These are phyloP conservation scores for Diplodia seriata DNA, from an alignment of 2,329 filamentous ascomycete species.

Conservation along the genomic window DNA sequence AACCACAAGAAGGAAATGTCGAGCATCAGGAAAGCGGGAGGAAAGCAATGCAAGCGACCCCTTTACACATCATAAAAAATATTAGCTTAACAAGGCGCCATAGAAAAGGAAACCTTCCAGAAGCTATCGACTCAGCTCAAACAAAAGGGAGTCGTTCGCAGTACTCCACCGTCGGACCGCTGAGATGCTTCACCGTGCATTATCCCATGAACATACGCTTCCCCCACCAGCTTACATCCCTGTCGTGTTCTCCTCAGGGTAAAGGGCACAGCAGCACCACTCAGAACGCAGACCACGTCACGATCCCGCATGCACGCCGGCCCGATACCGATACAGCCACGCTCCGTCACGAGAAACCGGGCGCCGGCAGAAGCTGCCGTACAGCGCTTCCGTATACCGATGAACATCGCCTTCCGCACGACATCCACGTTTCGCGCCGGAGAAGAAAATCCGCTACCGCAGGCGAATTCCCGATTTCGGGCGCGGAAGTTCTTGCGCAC, in stretches of 20 bases:
- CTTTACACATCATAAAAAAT: no score
- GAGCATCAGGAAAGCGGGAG: no score
- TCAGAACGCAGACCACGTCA: not conserved
- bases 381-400: not conserved
- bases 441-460: no score
- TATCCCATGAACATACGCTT: not conserved
- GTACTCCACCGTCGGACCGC: no score
- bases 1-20: no score
- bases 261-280: not conserved
- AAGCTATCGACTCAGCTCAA: no score
- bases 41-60: no score
- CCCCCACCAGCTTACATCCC: not conserved
- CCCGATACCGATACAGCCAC: not conserved
- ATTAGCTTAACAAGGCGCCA: no score
- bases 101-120: no score
- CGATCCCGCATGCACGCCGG: not conserved
- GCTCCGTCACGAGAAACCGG: not conserved
- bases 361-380: not conserved
- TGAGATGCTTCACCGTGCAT: not conserved
- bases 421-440: no score
- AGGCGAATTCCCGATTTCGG: not conserved
- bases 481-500: not conserved
- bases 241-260: not conserved
- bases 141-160: no score
- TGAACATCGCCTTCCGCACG: no score